Conservation (phyloP, 441 rosid genomes). For the Eutrema salsugineum region DNA sequence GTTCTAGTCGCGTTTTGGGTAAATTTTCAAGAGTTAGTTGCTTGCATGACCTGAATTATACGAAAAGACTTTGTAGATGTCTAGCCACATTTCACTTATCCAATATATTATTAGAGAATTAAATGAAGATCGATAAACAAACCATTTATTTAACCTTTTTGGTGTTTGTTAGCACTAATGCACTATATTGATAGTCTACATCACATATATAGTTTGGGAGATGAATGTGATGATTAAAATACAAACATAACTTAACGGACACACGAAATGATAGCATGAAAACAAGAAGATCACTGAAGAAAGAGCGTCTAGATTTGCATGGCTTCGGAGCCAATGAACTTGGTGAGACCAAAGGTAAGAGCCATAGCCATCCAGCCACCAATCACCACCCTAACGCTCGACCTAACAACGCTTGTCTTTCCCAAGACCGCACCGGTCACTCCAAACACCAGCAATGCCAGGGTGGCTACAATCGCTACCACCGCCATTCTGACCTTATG, state of each 20-base stretch:
- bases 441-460: conserved; percentile 39
- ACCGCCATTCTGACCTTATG: conserved; percentile 41
- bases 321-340: conserved; percentile 39
- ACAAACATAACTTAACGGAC: conserved; percentile 1
- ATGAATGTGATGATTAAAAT: not conserved
- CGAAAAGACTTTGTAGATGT: not conserved
- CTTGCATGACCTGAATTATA: not conserved
- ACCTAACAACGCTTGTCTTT: conserved; percentile 35
- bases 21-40: no score
- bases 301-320: conserved; percentile 23
- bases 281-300: not conserved
- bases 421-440: conserved; percentile 39
- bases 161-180: conserved; percentile 2
- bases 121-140: not conserved
- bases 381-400: conserved; percentile 38
- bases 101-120: not conserved
- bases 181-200: not conserved
- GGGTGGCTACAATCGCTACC: conserved; percentile 38
- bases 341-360: conserved; percentile 49
- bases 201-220: not conserved
- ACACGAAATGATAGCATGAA: not conserved
- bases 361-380: conserved; percentile 64
- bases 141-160: conserved; percentile 4
- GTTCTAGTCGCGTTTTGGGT: no score
- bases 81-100: no score